phyloP scores from a whole-genome alignment of 1,139 yeast genomes.

The Kluyveromyces sp. region DNA sequence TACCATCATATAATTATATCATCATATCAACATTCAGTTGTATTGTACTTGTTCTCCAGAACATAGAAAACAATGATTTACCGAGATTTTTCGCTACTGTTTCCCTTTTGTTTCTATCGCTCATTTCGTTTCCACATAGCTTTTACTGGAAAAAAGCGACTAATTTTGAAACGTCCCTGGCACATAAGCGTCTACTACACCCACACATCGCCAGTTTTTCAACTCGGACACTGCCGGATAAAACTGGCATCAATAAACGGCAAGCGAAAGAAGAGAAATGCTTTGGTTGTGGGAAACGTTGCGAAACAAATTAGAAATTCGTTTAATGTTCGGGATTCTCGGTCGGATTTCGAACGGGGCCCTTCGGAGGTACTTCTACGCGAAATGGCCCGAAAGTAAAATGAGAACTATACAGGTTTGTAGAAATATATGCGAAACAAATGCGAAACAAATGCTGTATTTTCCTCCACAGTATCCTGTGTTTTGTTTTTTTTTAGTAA shows the following conservation, averaged over 20 bases:
- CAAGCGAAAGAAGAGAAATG: not conserved
- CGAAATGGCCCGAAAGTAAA: constrained; percentile 2
- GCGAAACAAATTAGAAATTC: constrained; percentile 2
- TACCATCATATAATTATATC: too few species aligned
- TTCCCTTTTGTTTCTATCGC: not conserved
- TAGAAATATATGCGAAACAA: not conserved
- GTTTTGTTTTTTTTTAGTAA: too few species aligned
- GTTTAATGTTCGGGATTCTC: not conserved
- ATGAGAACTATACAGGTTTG: not conserved
- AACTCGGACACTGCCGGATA: constrained; percentile 5
- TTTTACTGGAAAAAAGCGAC: not conserved
- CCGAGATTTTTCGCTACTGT: not conserved
- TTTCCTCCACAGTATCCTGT: too few species aligned
- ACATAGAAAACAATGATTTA: too few species aligned
- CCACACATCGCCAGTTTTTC: constrained; percentile 1
- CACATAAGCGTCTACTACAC: not conserved
- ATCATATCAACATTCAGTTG: too few species aligned
- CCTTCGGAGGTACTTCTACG: not conserved
- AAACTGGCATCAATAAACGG: not conserved
- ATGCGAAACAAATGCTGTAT: not conserved
- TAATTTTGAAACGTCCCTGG: not conserved
- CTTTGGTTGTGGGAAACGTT: constrained; percentile 1
- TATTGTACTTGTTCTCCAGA: too few species aligned
- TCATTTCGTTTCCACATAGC: not conserved
- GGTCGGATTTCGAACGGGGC: not conserved